These are phyloP conservation scores for Thinopyrum elongatum DNA, from an alignment of 176 grass and related monocot species.

Conservation along the genomic window DNA sequence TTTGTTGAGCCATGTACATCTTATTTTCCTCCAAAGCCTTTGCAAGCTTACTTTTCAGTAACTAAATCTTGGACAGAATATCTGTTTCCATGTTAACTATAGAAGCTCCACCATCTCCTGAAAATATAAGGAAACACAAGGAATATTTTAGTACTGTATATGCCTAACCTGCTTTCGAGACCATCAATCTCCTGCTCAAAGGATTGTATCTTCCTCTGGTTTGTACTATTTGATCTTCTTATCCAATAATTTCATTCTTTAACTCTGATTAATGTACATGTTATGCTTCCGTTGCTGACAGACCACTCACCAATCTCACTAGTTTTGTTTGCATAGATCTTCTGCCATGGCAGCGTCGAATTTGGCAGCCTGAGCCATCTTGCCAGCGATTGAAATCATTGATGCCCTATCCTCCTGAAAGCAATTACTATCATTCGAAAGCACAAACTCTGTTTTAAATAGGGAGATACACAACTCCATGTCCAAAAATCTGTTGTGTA, in stretches of 20 bases:
- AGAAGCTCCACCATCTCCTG: slow-evolving; percentile 25
- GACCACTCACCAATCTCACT: slow-evolving; percentile 78
- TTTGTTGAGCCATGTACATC: slow-evolving; percentile 45
- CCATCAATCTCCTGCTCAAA: slow-evolving; percentile 80
- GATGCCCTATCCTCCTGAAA: slow-evolving; percentile 70
- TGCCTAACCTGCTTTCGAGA: slow-evolving; percentile 50
- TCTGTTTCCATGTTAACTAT: not conserved
- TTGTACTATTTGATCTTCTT: slow-evolving; percentile 76
- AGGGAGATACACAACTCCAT: not conserved
- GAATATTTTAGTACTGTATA: slow-evolving; percentile 14
- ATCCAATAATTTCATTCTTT: slow-evolving; percentile 81
- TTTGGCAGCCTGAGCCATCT: slow-evolving; percentile 82
- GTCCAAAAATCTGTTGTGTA: not conserved
- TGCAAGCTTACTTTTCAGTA: slow-evolving; percentile 47
- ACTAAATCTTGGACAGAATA: slow-evolving; percentile 44
- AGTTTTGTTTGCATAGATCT: slow-evolving; percentile 84
- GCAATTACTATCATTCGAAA: slow-evolving; percentile 23
- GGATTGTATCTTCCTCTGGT: slow-evolving; percentile 79
- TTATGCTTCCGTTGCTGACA: slow-evolving; percentile 67
- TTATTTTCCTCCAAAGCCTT: slow-evolving; percentile 56
- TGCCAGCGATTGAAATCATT: slow-evolving; percentile 58
- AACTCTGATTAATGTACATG: slow-evolving; percentile 78
- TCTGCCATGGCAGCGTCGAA: slow-evolving; percentile 81
- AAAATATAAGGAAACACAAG: not conserved
- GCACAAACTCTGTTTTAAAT: slow-evolving; percentile 21